These are phyloP conservation scores for Diaporthe ampelina DNA, from an alignment of 2,329 filamentous ascomycete genomes.

Conservation along the genomic window DNA sequence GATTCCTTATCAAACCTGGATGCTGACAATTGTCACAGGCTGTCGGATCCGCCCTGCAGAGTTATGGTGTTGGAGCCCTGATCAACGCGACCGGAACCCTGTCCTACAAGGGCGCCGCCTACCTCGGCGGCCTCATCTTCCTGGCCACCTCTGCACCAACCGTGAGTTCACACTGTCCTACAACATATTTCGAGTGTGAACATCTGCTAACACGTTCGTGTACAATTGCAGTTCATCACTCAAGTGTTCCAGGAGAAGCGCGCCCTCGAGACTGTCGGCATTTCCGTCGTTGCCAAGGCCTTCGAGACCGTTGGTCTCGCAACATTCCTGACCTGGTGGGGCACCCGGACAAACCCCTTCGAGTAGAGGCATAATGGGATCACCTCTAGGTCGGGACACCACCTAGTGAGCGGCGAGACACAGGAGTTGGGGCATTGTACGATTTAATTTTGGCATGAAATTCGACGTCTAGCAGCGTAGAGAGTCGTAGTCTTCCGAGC, in stretches of 20 bases:
- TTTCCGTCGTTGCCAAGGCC: constrained; percentile 85
- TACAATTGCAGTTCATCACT: constrained; percentile 76
- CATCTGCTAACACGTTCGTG: constrained; percentile 38
- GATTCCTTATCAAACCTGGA: too few relatives aligned
- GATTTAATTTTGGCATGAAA: constrained; percentile 19
- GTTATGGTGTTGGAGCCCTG: constrained; percentile 89
- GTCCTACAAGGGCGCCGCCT: constrained; percentile 96
- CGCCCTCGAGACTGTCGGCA: constrained; percentile 88
- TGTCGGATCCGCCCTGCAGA: constrained; percentile 88
- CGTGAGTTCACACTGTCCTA: constrained; percentile 66
- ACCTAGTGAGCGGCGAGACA: neutral
- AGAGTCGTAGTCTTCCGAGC: constrained; percentile 13
- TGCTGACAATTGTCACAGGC: constrained; percentile 29
- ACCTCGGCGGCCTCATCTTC: constrained; percentile 93
- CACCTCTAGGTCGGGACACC: neutral
- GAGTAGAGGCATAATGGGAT: constrained; percentile 67
- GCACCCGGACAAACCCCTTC: constrained; percentile 93
- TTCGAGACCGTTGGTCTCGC: constrained; percentile 95
- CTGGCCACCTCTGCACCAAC: constrained; percentile 88
- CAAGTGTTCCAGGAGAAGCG: constrained; percentile 94
- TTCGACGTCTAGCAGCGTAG: constrained; percentile 22
- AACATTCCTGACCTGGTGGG: constrained; percentile 97
- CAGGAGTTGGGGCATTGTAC: constrained; percentile 21
- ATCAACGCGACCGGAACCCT: constrained; percentile 96
- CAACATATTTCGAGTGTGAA: neutral